phyloP scores from a whole-genome alignment of 352 stramenopile species.

The Detonula confervacea region DNA sequence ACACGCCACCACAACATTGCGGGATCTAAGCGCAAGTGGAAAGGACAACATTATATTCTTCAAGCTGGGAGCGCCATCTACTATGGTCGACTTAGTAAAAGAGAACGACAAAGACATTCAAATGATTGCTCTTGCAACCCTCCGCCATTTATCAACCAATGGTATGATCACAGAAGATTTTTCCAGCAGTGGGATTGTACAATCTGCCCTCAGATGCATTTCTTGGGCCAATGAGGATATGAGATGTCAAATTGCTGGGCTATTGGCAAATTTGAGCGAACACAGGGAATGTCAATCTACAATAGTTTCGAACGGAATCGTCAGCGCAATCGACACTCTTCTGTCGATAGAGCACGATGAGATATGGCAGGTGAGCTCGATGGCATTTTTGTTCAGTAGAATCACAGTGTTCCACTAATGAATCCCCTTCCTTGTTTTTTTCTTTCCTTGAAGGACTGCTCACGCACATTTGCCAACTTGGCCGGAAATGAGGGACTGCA shows the following conservation, averaged over 20 bases:
- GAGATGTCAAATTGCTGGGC: constrained; percentile 91
- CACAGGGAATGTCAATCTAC: constrained; percentile 87
- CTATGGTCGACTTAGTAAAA: constrained; percentile 89
- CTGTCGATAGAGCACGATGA: constrained; percentile 88
- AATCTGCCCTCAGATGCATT: constrained; percentile 90
- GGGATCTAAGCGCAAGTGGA: constrained; percentile 72
- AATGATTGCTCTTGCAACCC: constrained; percentile 88
- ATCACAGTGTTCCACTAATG: not conserved
- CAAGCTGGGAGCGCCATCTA: constrained; percentile 88
- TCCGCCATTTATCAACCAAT: constrained; percentile 90
- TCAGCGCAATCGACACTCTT: constrained; percentile 88
- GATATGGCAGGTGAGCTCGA: constrained; percentile 87
- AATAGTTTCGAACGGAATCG: constrained; percentile 92
- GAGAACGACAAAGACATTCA: constrained; percentile 90
- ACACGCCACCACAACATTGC: constrained; percentile 87
- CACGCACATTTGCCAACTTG: constrained; percentile 91
- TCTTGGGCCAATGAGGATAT: constrained; percentile 90
- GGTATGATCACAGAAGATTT: constrained; percentile 84
- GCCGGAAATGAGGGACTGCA: constrained; percentile 95
- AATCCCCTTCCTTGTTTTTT: constrained; percentile 3
- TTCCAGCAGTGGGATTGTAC: constrained; percentile 71
- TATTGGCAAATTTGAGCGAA: constrained; percentile 94
- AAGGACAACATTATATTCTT: constrained; percentile 52
- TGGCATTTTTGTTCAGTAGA: not conserved
- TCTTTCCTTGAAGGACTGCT: constrained; percentile 85